Evolutionary conservation across 805 yeast species (phyloP).

Genomic region (Babjeviella inositovora): DNA sequence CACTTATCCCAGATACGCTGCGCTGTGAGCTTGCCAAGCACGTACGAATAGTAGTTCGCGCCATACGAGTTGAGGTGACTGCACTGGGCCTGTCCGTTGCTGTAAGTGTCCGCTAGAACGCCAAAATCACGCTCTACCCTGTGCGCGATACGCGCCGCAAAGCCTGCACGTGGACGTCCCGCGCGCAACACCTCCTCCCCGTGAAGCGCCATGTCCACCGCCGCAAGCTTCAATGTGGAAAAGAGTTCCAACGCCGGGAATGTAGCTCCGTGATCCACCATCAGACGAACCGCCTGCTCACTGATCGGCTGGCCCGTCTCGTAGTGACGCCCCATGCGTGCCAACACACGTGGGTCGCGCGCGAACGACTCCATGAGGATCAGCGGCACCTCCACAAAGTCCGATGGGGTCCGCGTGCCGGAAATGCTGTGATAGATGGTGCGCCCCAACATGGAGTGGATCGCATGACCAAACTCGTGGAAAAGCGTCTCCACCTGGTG

Average conservation of each 20-base stretch:
- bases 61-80: slow-evolving; percentile 92
- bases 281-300: too few species aligned
- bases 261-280: too few species aligned
- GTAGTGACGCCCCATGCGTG: slow-evolving; percentile 57
- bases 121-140: too few species aligned
- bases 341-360: slow-evolving; percentile 59
- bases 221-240: too few species aligned
- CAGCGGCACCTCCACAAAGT: slow-evolving; percentile 92
- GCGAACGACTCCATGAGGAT: slow-evolving; percentile 94
- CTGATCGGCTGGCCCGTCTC: slow-evolving; percentile 46
- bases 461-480: slow-evolving; percentile 99
- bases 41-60: slow-evolving; percentile 81
- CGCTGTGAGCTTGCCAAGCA: slow-evolving; percentile 87
- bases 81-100: slow-evolving; percentile 89
- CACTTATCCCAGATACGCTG: slow-evolving; percentile 66
- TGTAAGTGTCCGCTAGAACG: slow-evolving; percentile 50
- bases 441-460: slow-evolving; percentile 93
- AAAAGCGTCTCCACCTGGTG: slow-evolving; percentile 85
- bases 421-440: slow-evolving; percentile 82
- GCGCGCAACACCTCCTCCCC: too few species aligned
- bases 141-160: too few species aligned
- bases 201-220: too few species aligned
- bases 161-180: too few species aligned
- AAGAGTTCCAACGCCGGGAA: too few species aligned
- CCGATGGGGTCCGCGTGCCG: slow-evolving; percentile 92